A percentile compares a stretch with the other conserved stretches of the same genome.
Conservation (phyloP, 805 yeast genomes). For the Candida succiphila region DNA sequence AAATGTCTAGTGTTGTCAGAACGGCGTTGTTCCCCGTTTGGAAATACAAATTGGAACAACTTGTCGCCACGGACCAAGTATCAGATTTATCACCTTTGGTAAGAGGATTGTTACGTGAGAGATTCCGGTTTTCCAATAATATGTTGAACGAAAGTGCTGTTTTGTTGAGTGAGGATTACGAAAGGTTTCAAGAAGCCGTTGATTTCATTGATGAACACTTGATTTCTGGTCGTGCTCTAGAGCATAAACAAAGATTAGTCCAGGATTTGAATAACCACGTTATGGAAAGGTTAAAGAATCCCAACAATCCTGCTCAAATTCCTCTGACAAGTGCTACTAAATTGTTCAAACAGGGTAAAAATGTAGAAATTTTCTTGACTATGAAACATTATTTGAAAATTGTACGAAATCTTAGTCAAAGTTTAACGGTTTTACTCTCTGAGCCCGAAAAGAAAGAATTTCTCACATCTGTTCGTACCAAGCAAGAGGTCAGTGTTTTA, state of each 20-base stretch:
- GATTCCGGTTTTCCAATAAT: conserved; percentile 17
- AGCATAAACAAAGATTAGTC: background rate
- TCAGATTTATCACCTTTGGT: conserved; percentile 9
- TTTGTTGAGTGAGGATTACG: conserved; percentile 10
- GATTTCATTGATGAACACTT: conserved; percentile 17
- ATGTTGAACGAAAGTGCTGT: conserved; percentile 19
- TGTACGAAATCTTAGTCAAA: no score
- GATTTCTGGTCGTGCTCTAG: conserved; percentile 12
- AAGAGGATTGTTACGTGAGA: conserved; percentile 9
- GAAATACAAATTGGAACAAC: conserved; percentile 20
- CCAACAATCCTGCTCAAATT: no score
- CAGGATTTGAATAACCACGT: background rate
- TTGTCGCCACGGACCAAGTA: conserved; percentile 15
- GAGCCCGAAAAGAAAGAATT: no score
- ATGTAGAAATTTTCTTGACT: no score
- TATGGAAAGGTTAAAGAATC: background rate
- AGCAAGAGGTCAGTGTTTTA: no score
- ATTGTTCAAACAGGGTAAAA: no score
- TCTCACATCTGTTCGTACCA: no score
- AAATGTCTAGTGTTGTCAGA: conserved; percentile 15
- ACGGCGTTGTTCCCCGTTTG: conserved; percentile 16
- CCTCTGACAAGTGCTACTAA: no score
- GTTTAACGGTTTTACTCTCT: no score
- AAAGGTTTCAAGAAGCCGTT: conserved; percentile 12
- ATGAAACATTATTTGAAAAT: no score